Percentiles rank a stretch among this genome's conserved stretches.
Evolutionary conservation across 1,139 yeast genomes (phyloP).

Genomic region (Saccharomycopsis crataegensis): DNA sequence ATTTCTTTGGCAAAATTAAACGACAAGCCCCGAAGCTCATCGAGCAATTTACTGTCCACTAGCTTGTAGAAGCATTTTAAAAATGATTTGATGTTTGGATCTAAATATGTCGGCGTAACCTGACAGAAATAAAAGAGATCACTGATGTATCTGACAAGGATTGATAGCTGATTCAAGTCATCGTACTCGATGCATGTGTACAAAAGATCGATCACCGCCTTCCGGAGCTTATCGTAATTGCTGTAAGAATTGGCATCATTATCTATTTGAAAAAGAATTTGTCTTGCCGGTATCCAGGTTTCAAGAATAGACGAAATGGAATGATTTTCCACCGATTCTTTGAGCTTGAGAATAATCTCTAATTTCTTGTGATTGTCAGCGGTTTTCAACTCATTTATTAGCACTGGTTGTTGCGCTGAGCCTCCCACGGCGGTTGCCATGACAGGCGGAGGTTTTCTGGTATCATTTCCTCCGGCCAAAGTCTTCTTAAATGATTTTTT

Average conservation of each 20-base stretch:
- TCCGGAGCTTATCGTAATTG: conserved; percentile 10
- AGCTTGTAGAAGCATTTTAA: conserved; percentile 13
- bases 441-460: conserved; percentile 3
- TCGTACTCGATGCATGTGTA: conserved; percentile 18
- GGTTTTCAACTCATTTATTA: conserved; percentile 10
- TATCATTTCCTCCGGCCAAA: not conserved
- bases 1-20: not conserved
- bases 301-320: conserved; percentile 20
- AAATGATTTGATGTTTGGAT: conserved; percentile 14
- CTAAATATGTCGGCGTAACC: conserved; percentile 1
- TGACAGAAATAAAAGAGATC: conserved; percentile 17
- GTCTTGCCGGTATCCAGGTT: conserved; percentile 19
- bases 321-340: conserved; percentile 8
- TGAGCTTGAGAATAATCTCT: conserved; percentile 12
- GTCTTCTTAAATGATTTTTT: conserved; percentile 5
- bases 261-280: conserved; percentile 10
- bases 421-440: conserved; percentile 18
- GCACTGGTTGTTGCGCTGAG: conserved; percentile 9
- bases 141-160: conserved; percentile 11
- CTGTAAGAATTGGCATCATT: conserved; percentile 1
- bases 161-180: conserved; percentile 15
- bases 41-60: not conserved
- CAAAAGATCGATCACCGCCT: conserved; percentile 15
- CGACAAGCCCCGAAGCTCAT: not conserved
- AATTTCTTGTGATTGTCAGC: conserved; percentile 13